These are phyloP conservation scores for Colletotrichum sp. DNA, from an alignment of 2,329 filamentous ascomycete genomes.

Conservation along the genomic window DNA sequence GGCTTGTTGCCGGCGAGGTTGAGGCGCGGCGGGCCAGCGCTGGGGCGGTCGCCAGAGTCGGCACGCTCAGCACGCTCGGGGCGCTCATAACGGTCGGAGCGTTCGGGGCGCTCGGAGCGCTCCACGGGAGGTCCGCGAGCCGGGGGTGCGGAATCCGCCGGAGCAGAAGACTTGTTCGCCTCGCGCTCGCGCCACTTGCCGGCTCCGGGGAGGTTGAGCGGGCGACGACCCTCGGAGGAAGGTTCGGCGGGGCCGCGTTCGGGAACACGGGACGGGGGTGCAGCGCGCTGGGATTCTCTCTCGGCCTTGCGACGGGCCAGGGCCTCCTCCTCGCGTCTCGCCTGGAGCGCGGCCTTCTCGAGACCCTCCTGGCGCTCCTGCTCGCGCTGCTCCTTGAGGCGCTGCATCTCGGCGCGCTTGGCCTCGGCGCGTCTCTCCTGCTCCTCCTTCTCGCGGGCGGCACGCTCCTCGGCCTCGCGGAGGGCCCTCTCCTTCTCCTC, in stretches of 20 bases:
- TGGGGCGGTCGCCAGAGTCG: constrained; percentile 50
- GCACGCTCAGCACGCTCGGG: constrained; percentile 8
- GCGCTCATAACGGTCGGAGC: constrained; percentile 18
- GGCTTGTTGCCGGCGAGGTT: constrained; percentile 65
- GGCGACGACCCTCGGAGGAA: constrained; percentile 25
- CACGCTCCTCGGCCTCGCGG: constrained; percentile 86
- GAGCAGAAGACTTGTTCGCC: constrained; percentile 30
- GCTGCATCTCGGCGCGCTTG: constrained; percentile 73
- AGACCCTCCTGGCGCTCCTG: constrained; percentile 71
- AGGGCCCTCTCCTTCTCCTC: constrained; percentile 83
- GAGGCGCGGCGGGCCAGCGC: constrained; percentile 62
- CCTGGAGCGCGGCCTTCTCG: constrained; percentile 73
- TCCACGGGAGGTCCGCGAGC: constrained; percentile 24
- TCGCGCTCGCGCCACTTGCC: constrained; percentile 51
- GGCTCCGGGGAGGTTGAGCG: constrained; percentile 34
- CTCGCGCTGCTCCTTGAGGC: constrained; percentile 69
- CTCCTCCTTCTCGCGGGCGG: constrained; percentile 83
- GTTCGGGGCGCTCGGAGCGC: neutral
- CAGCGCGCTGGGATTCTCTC: constrained; percentile 55
- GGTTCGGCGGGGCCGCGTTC: constrained; percentile 40
- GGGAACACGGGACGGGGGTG: constrained; percentile 45
- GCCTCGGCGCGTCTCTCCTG: constrained; percentile 81
- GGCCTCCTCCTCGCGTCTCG: constrained; percentile 86
- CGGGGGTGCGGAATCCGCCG: constrained; percentile 36
- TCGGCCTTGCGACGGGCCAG: constrained; percentile 75